Conservation (phyloP, 768 basidiomycete genomes). For the Scleroderma citrinum region DNA sequence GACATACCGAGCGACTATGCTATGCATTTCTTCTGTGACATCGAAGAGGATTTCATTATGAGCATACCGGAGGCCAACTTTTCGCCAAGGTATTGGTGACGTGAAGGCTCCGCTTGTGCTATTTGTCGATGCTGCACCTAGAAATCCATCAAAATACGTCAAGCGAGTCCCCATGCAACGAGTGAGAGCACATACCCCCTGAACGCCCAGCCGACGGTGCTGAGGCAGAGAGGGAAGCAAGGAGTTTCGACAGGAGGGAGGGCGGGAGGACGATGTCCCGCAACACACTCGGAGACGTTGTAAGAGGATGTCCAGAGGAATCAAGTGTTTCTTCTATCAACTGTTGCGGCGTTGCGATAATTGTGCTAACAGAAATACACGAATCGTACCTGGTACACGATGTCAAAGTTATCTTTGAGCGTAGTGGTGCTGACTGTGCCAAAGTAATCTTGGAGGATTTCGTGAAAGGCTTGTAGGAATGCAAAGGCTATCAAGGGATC, state of each 20-base stretch:
- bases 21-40: slow-evolving; percentile 74
- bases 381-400: slow-evolving; percentile 78
- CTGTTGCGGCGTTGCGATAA: slow-evolving; percentile 30
- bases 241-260: slow-evolving; percentile 71
- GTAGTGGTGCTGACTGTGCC: slow-evolving; percentile 75
- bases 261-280: slow-evolving; percentile 93
- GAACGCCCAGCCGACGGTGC: slow-evolving; percentile 23
- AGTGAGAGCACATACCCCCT: slow-evolving; percentile 15
- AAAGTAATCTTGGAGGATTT: slow-evolving; percentile 82
- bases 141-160: background rate
- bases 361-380: too few relatives aligned
- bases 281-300: slow-evolving; percentile 83
- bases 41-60: slow-evolving; percentile 95
- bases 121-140: slow-evolving; percentile 31
- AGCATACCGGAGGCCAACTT: slow-evolving; percentile 73
- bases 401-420: slow-evolving; percentile 88
- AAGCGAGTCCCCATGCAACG: background rate
- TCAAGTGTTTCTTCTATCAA: slow-evolving; percentile 95
- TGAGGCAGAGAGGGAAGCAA: slow-evolving; percentile 33
- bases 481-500: slow-evolving; percentile 89
- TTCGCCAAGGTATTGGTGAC: slow-evolving; percentile 92
- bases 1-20: slow-evolving; percentile 26
- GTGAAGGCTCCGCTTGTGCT: slow-evolving; percentile 55
- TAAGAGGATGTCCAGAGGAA: slow-evolving; percentile 86
- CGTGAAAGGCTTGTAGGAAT: slow-evolving; percentile 79